These are phyloP conservation scores for Brassica cretica DNA, from an alignment of 345 rosid species.

Conservation along the genomic window DNA sequence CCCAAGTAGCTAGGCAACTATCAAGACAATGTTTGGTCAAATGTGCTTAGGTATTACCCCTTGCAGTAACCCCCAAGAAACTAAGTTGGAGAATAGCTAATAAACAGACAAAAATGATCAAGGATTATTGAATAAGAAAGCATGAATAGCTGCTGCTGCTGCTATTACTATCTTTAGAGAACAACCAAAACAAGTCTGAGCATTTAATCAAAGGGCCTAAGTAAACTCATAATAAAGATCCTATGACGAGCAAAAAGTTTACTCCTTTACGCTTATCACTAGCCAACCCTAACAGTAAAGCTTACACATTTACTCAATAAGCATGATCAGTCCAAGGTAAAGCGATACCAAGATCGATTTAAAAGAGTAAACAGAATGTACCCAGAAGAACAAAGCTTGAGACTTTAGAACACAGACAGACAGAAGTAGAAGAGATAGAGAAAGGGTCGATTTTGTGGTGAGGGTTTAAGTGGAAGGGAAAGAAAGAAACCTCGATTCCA, in stretches of 20 bases:
- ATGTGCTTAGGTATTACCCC: neutral
- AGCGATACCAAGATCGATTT: constrained; percentile 6
- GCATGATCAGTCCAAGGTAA: constrained; percentile 2
- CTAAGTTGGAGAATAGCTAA: neutral
- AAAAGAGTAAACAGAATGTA: neutral
- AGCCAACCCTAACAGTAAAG: neutral
- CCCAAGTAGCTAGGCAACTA: neutral
- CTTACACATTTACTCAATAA: neutral
- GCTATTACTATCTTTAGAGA: neutral
- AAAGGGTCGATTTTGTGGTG: constrained; percentile 20
- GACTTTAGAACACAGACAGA: constrained; percentile 6
- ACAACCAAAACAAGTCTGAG: neutral
- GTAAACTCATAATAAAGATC: neutral
- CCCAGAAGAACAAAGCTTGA: constrained; percentile 23
- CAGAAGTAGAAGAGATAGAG: constrained; percentile 16
- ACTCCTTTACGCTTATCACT: neutral
- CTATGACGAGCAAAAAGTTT: neutral
- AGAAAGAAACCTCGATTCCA: constrained; percentile 30
- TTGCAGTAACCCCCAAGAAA: neutral
- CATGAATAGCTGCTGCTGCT: neutral
- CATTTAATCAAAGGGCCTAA: constrained; percentile 3
- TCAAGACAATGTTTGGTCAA: neutral
- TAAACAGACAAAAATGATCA: neutral
- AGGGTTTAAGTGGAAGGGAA: constrained; percentile 19
- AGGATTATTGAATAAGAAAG: neutral